Percentiles rank a stretch among this genome's conserved stretches.
Conservation (phyloP, 2,329 filamentous ascomycete species). For the Talaromyces islandicus region DNA sequence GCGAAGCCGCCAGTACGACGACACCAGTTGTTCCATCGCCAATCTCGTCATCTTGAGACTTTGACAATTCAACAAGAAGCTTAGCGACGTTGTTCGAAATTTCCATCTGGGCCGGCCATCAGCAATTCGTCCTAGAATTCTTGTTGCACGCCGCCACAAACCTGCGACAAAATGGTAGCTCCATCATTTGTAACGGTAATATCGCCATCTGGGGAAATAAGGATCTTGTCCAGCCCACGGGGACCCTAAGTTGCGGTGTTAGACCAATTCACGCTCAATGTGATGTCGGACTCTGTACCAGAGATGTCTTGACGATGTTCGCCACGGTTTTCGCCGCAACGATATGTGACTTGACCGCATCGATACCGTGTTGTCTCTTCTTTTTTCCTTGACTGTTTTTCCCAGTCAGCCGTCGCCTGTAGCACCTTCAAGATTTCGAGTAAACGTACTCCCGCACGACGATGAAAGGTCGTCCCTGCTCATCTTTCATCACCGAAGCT, state of each 20-base stretch:
- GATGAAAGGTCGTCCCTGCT: slow-evolving; percentile 95
- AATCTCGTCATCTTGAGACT: slow-evolving; percentile 98
- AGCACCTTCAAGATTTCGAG: neutral
- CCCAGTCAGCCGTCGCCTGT: neutral
- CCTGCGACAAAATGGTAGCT: slow-evolving; percentile 85
- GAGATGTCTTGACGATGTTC: slow-evolving; percentile 94
- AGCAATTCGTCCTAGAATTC: neutral
- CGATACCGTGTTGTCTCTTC: slow-evolving; percentile 92
- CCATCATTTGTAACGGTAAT: slow-evolving; percentile 99
- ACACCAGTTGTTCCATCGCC: slow-evolving; percentile 97
- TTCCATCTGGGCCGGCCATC: slow-evolving; percentile 65
- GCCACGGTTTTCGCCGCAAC: slow-evolving; percentile 92
- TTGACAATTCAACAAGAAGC: slow-evolving; percentile 91
- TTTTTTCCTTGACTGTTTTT: slow-evolving; percentile 83
- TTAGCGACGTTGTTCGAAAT: slow-evolving; percentile 98
- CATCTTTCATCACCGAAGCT: slow-evolving; percentile 86
- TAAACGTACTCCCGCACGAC: slow-evolving; percentile 85
- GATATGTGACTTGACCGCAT: slow-evolving; percentile 97
- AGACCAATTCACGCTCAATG: neutral
- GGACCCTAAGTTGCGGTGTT: slow-evolving; percentile 54
- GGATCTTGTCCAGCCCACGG: slow-evolving; percentile 95
- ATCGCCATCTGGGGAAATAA: slow-evolving; percentile 96
- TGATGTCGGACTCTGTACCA: slow-evolving; percentile 46
- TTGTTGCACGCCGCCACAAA: slow-evolving; percentile 21
- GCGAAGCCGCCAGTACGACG: slow-evolving; percentile 87